Conservation (phyloP, 2,329 filamentous ascomycete genomes). For the Penicillium sp. region DNA sequence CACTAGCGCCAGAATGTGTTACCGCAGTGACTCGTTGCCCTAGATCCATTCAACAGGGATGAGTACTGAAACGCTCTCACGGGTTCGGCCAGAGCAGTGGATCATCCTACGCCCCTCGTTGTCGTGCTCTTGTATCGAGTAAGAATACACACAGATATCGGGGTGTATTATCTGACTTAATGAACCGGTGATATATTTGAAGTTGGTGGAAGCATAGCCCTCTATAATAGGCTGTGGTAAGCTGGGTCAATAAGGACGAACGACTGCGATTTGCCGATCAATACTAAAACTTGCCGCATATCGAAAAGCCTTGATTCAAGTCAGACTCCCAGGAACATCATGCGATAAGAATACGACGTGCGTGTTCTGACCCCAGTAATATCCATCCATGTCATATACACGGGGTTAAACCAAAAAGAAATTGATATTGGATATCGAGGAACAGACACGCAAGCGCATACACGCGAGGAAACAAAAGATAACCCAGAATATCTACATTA, state of each 20-base stretch:
- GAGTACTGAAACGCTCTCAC: not conserved
- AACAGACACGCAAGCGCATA: conserved; percentile 23
- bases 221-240: not conserved
- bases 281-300: not conserved
- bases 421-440: conserved; percentile 27
- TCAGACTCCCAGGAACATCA: not conserved
- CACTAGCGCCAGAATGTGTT: too few species aligned
- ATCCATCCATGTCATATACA: not conserved
- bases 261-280: not conserved
- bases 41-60: too few species aligned
- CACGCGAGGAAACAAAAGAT: conserved; percentile 16
- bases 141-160: not conserved
- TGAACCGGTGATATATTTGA: not conserved
- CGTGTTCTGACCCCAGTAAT: not conserved
- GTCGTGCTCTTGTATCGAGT: not conserved
- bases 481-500: conserved; percentile 23
- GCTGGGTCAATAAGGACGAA: not conserved
- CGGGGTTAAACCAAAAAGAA: conserved; percentile 4
- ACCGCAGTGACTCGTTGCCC: not conserved
- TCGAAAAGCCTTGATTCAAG: not conserved
- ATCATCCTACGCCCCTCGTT: not conserved
- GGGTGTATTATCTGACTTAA: not conserved
- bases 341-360: not conserved
- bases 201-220: too few species aligned
- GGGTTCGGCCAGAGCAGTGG: not conserved